phyloP scores from a whole-genome alignment of 768 basidiomycete species.

The Phylloporus rhodoxanthus region DNA sequence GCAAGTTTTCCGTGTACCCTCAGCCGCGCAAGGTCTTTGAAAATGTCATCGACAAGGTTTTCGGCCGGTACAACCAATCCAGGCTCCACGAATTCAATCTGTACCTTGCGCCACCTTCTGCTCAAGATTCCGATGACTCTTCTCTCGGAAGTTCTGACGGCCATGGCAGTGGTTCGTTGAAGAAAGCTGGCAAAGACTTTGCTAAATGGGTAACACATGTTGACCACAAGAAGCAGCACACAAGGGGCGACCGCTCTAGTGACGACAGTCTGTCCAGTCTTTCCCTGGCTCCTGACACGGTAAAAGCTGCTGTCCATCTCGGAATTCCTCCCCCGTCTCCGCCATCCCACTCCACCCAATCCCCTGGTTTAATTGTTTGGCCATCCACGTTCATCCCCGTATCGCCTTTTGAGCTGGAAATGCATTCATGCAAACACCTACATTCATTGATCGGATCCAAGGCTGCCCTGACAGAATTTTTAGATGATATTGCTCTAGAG shows the following conservation, averaged over 20 bases:
- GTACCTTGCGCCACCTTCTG: constrained; percentile 47
- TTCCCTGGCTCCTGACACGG: constrained; percentile 22
- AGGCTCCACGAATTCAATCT: constrained; percentile 48
- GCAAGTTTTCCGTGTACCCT: constrained; percentile 47
- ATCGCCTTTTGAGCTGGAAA: constrained; percentile 56
- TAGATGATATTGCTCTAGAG: constrained; percentile 32
- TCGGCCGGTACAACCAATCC: constrained; percentile 42
- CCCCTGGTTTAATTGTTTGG: constrained; percentile 58
- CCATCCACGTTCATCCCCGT: constrained; percentile 56
- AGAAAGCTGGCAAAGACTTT: constrained; percentile 30
- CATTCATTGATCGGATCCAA: constrained; percentile 61
- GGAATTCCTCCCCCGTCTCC: constrained; percentile 26
- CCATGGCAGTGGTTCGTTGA: constrained; percentile 18
- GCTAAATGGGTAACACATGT: constrained; percentile 33
- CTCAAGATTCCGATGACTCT: constrained; percentile 16
- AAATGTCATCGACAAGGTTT: constrained; percentile 41
- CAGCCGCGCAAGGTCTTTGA: constrained; percentile 48
- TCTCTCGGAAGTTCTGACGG: constrained; percentile 24
- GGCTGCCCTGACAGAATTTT: constrained; percentile 48
- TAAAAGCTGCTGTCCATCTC: constrained; percentile 36
- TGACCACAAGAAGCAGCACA: constrained; percentile 25
- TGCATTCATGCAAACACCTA: constrained; percentile 68
- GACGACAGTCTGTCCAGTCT: constrained; percentile 19
- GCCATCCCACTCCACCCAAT: constrained; percentile 39
- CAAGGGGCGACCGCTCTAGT: constrained; percentile 25